A percentile compares a stretch with the other conserved stretches of the same genome.
Conservation (phyloP, 1,284 basidiomycete genomes). For the Cryptococcus jaspeensis region DNA sequence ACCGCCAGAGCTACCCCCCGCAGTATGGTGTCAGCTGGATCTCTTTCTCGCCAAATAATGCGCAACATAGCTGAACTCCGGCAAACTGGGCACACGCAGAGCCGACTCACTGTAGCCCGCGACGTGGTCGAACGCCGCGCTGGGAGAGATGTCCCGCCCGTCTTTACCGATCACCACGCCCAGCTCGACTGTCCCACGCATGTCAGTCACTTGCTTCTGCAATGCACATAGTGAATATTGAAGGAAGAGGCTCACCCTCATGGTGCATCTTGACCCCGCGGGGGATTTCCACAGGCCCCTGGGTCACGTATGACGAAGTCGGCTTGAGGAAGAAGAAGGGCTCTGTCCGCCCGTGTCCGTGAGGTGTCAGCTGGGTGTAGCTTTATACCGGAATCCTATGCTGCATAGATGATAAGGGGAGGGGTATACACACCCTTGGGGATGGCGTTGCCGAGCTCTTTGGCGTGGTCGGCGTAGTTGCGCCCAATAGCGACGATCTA, state of each 20-base stretch:
- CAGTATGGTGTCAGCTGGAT: background rate
- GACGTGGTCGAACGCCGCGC: conserved; percentile 72
- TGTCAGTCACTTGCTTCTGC: conserved; percentile 1
- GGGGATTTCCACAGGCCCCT: conserved; percentile 77
- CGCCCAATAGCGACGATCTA: conserved; percentile 79
- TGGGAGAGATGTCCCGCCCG: conserved; percentile 74
- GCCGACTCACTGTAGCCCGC: conserved; percentile 80
- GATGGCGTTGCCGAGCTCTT: conserved; percentile 84
- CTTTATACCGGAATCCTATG: no score
- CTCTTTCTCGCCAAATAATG: no score
- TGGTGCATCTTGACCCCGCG: conserved; percentile 80
- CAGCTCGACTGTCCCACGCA: conserved; percentile 71
- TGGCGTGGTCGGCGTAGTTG: conserved; percentile 71
- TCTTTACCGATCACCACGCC: conserved; percentile 89
- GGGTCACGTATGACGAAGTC: conserved; percentile 80
- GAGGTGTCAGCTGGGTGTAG: no score
- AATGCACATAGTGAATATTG: background rate
- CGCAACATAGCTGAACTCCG: no score
- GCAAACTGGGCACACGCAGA: no score
- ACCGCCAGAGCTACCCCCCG: conserved; percentile 72
- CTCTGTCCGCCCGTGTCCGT: conserved; percentile 56
- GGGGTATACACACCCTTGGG: conserved; percentile 59
- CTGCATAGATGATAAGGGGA: no score
- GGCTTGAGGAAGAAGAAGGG: conserved; percentile 99
- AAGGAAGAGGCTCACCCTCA: conserved; percentile 63